A percentile compares a stretch with the other conserved stretches of the same genome.
These are phyloP conservation scores for Cinchona pubescens DNA, from an alignment of 257 asterid species.

Conservation along the genomic window DNA sequence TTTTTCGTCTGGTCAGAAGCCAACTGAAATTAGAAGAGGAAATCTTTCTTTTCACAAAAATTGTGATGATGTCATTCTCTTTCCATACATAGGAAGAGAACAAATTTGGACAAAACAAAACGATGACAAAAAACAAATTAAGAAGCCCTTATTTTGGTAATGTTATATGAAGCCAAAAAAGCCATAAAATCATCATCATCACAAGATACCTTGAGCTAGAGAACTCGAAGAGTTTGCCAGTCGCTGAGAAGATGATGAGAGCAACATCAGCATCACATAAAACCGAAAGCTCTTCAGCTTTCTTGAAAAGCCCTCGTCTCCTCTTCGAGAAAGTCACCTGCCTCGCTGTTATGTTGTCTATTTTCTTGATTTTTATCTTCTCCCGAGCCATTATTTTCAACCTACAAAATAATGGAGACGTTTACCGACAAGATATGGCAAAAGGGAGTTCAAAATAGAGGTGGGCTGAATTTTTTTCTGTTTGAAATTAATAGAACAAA, in stretches of 20 bases:
- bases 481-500: neutral
- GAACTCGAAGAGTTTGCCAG: conserved; percentile 36
- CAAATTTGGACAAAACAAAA: too few relatives aligned
- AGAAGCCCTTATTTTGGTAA: neutral
- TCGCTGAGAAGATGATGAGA: conserved; percentile 40
- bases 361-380: conserved; percentile 44
- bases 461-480: too few relatives aligned
- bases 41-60: neutral
- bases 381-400: conserved; percentile 43
- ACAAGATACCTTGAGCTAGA: conserved; percentile 40
- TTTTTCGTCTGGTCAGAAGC: neutral
- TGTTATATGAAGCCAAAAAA: neutral
- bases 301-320: conserved; percentile 41
- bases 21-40: neutral
- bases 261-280: conserved; percentile 45
- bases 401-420: too few relatives aligned
- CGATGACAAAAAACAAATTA: neutral
- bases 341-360: conserved; percentile 38
- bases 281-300: conserved; percentile 40
- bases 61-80: neutral
- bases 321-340: conserved; percentile 49
- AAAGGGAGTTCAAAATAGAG: too few relatives aligned
- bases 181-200: conserved; percentile 14
- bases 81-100: neutral
- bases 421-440: too few relatives aligned